These are phyloP conservation scores for Xanthoconium separans DNA, from an alignment of 1,284 basidiomycete genomes.

Conservation along the genomic window DNA sequence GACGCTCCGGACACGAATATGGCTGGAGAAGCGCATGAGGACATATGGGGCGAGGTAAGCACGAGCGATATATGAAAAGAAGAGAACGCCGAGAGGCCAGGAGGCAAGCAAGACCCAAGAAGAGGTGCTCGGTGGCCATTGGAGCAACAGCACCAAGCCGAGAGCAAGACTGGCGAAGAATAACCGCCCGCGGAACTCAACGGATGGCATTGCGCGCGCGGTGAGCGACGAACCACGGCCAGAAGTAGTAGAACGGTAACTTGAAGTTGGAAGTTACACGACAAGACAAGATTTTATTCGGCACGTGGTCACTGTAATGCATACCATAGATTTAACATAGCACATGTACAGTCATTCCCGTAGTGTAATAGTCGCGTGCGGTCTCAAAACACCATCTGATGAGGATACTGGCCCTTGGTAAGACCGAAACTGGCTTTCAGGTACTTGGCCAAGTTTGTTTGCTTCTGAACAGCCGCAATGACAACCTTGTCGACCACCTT, in stretches of 20 bases:
- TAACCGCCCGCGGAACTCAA: constrained; percentile 6
- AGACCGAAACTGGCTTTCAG: constrained; percentile 93
- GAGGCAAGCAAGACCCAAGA: constrained; percentile 33
- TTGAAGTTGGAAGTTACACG: neutral
- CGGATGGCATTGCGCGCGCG: constrained; percentile 14
- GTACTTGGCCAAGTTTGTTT: constrained; percentile 92
- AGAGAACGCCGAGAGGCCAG: constrained; percentile 40
- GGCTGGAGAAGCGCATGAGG: constrained; percentile 55
- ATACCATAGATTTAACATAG: constrained; percentile 26
- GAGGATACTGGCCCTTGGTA: constrained; percentile 92
- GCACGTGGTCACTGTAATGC: constrained; percentile 9
- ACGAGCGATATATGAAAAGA: constrained; percentile 56
- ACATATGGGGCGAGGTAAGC: constrained; percentile 65
- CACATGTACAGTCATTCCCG: constrained; percentile 18
- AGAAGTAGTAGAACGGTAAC: neutral
- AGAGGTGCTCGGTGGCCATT: constrained; percentile 25
- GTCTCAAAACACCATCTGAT: constrained; percentile 80
- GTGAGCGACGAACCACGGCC: neutral
- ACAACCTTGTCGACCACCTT: constrained; percentile 89
- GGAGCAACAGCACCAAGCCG: constrained; percentile 13
- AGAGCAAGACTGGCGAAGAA: constrained; percentile 17
- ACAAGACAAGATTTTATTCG: neutral
- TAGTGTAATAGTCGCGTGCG: constrained; percentile 9
- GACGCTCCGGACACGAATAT: constrained; percentile 65
- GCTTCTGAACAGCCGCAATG: constrained; percentile 89